Evolutionary conservation across 257 asterid species (phyloP).

Genomic region (Petunia secreta): DNA sequence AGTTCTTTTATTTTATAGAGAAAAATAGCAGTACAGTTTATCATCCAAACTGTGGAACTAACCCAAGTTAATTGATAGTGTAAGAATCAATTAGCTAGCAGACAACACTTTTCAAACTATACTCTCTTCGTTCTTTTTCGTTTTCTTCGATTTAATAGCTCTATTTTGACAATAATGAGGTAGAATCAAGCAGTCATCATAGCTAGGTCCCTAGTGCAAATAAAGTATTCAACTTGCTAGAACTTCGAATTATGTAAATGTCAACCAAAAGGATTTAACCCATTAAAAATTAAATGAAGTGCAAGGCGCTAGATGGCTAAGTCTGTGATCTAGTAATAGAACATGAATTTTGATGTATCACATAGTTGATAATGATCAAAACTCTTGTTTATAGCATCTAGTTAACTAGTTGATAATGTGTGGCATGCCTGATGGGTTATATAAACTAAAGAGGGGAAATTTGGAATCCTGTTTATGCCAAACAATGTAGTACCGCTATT

Average conservation of each 20-base stretch:
- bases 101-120: slow-evolving; percentile 3
- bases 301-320: background rate
- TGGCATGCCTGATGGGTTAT: background rate
- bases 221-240: slow-evolving; percentile 10
- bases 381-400: background rate
- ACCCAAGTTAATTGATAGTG: background rate
- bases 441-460: background rate
- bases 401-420: background rate
- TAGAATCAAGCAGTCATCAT: background rate
- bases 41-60: background rate
- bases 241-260: background rate
- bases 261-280: slow-evolving; percentile 4
- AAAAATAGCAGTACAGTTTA: background rate
- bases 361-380: background rate
- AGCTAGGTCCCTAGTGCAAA: slow-evolving; percentile 1
- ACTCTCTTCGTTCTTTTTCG: background rate
- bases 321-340: background rate
- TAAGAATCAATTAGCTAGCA: background rate
- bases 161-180: too few species aligned
- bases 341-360: slow-evolving; percentile 7
- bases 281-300: slow-evolving; percentile 6
- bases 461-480: background rate
- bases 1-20: slow-evolving; percentile 1
- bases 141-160: background rate
- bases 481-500: slow-evolving; percentile 14